Base-by-base conservation (phyloP, 257 asterid genomes). In the Fraxinus excelsior region DNA sequence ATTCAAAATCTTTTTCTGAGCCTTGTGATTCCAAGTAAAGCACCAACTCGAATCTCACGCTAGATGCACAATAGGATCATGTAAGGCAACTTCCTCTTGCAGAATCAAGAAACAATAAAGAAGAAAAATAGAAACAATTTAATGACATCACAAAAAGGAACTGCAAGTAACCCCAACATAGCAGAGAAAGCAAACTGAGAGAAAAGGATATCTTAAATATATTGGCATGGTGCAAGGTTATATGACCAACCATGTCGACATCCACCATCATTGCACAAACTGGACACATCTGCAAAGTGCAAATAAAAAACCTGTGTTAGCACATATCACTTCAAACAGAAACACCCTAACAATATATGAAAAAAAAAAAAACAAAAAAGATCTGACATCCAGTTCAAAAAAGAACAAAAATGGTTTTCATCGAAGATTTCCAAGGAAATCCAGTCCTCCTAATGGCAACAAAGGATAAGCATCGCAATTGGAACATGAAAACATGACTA, bases 221-320 rank as follows among this genome's bases (percentile, higher is more conserved):
- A 80, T 82, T 93, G 66, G 94, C 96, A 49, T 95, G 99, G 53
- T 91, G 97, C 94, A 91, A 86, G 70, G 96, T 93, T 76, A 95
- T 89, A 80, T 95, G 99, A 12, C 97, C 92, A 38, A 95, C 97
- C 99, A 95, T 95, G 86, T 95, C 98, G 25, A 90, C 93, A 70
- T 94, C 98, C 87, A 95, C 98, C 90, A 94, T 44, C 53, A 44
- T 88, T 62, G 90, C 80, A 79, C 98, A 95, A 83, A 93, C 90
- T 65, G 98, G 99, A 84, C 99, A 95, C 66, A 93, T 96, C 99
- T 95, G 96, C 83, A 82, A 75, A 68, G 53, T 95, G 96, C 83
- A 82, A 78, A 68, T 44, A 71, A 72, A 72, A 64, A 71, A 58
- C 46, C 40, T 26, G 38, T 25, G 67, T 85, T 19, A 76, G 65